A percentile compares a stretch with the other conserved stretches of the same genome.
These are phyloP conservation scores for Penicillium sp. DNA, from an alignment of 2,329 filamentous ascomycete species.

Conservation along the genomic window DNA sequence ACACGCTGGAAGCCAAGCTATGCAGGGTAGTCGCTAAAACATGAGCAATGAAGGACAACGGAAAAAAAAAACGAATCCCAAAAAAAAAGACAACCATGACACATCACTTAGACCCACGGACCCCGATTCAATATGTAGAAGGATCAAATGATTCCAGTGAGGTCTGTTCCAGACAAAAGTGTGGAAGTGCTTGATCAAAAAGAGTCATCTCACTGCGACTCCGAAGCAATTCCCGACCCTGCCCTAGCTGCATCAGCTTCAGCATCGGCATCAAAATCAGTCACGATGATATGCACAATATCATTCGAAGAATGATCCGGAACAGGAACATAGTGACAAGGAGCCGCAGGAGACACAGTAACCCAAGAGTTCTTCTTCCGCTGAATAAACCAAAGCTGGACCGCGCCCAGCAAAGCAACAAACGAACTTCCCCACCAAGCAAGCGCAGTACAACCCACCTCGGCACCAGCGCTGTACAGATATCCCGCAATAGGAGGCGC, in stretches of 20 bases:
- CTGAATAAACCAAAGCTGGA: slow-evolving; percentile 61
- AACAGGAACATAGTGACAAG: slow-evolving; percentile 30
- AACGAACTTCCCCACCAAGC: slow-evolving; percentile 65
- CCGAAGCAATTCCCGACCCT: not conserved
- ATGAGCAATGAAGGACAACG: not conserved
- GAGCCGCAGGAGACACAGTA: slow-evolving; percentile 41
- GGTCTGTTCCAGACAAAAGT: not conserved
- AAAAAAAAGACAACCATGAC: not conserved
- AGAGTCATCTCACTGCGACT: not conserved
- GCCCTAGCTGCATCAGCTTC: not conserved
- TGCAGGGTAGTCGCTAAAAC: slow-evolving; percentile 3
- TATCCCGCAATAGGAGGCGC: slow-evolving; percentile 70
- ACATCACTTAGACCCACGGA: not conserved
- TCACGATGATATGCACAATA: slow-evolving; percentile 36
- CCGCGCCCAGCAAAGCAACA: slow-evolving; percentile 59
- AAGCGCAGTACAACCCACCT: slow-evolving; percentile 62
- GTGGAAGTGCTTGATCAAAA: not conserved
- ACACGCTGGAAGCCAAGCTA: not conserved
- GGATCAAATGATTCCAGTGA: no score
- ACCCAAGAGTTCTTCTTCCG: slow-evolving; percentile 51
- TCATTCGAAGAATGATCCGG: slow-evolving; percentile 28
- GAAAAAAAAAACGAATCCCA: not conserved
- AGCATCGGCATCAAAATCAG: slow-evolving; percentile 24
- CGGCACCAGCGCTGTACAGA: slow-evolving; percentile 65
- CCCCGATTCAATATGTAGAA: not conserved